phyloP scores from a whole-genome alignment of 2,329 filamentous ascomycete genomes.

The Huntiella decipiens region DNA sequence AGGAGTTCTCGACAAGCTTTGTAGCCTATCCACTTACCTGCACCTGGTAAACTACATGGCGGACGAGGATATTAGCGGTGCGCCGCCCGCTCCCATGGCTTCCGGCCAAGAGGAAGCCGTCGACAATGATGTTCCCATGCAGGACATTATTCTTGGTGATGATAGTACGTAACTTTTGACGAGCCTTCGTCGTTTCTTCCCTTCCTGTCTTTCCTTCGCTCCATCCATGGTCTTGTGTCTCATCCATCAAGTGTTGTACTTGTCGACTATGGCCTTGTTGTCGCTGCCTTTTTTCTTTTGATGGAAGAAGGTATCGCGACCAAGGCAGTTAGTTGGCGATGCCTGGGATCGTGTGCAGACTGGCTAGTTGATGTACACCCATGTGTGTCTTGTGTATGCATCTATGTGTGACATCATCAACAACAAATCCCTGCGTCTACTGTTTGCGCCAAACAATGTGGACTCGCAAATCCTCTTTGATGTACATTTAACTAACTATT shows the following conservation, averaged over 20 bases:
- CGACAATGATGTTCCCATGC: constrained; percentile 5
- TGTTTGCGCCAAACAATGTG: too few species aligned
- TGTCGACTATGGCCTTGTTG: neutral
- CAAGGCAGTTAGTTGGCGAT: too few species aligned
- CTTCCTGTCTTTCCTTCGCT: neutral
- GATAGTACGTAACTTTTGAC: constrained; percentile 8
- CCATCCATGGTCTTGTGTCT: neutral
- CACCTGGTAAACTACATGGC: constrained; percentile 2
- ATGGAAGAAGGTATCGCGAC: too few species aligned
- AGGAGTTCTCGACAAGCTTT: neutral
- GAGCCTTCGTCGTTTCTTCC: neutral
- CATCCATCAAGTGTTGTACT: neutral
- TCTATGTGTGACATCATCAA: neutral
- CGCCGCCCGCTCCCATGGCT: constrained; percentile 4
- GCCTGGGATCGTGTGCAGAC: too few species aligned
- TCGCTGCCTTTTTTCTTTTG: too few species aligned
- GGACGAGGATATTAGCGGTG: constrained; percentile 7
- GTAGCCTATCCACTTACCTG: too few species aligned
- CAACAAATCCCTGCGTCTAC: neutral
- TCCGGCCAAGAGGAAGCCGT: neutral
- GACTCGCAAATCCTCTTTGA: neutral
- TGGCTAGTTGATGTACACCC: too few species aligned
- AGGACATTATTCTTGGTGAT: constrained; percentile 6
- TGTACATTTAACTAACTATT: neutral
- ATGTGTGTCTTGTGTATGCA: too few species aligned